Percentiles rank a stretch among this genome's conserved stretches.
phyloP scores from a whole-genome alignment of 352 stramenopile species.

The Phytophthora multivora region DNA sequence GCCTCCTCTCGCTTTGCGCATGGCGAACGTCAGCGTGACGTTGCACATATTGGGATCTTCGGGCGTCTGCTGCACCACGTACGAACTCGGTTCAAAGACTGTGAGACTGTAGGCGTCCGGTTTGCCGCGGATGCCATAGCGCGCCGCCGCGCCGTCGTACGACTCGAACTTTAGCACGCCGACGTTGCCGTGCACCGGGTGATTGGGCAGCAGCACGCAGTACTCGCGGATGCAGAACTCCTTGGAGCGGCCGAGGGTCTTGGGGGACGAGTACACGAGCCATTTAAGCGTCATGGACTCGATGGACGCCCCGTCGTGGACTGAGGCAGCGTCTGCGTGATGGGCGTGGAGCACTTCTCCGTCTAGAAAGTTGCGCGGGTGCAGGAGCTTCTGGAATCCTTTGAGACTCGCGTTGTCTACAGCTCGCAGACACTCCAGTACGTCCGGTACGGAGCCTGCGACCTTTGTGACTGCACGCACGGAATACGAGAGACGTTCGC shows the following conservation, averaged over 20 bases:
- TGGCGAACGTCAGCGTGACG: conserved; percentile 77
- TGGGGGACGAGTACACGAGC: conserved; percentile 77
- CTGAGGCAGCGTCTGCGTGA: conserved; percentile 16
- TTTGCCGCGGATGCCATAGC: conserved; percentile 74
- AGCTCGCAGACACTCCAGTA: conserved; percentile 81
- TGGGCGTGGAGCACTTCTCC: conserved; percentile 80
- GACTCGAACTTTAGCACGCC: conserved; percentile 81
- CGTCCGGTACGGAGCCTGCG: conserved; percentile 62
- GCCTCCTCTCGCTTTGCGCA: conserved; percentile 71
- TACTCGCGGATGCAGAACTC: conserved; percentile 87
- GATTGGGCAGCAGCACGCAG: conserved; percentile 60
- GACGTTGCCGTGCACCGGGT: conserved; percentile 62
- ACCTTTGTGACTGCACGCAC: conserved; percentile 75
- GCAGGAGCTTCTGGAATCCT: conserved; percentile 75
- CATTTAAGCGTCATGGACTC: conserved; percentile 88
- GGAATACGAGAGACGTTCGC: conserved; percentile 74
- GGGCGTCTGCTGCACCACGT: conserved; percentile 70
- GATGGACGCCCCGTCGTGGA: conserved; percentile 20
- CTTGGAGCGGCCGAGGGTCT: conserved; percentile 79
- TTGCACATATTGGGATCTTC: conserved; percentile 65
- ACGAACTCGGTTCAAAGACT: conserved; percentile 75
- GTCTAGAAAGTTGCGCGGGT: conserved; percentile 78
- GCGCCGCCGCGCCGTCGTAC: conserved; percentile 78
- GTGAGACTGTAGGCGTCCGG: conserved; percentile 81
- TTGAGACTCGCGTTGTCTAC: conserved; percentile 62